Evolutionary conservation across 1,139 yeast species (phyloP).

Genomic region (Trichomonascaceae sp.): DNA sequence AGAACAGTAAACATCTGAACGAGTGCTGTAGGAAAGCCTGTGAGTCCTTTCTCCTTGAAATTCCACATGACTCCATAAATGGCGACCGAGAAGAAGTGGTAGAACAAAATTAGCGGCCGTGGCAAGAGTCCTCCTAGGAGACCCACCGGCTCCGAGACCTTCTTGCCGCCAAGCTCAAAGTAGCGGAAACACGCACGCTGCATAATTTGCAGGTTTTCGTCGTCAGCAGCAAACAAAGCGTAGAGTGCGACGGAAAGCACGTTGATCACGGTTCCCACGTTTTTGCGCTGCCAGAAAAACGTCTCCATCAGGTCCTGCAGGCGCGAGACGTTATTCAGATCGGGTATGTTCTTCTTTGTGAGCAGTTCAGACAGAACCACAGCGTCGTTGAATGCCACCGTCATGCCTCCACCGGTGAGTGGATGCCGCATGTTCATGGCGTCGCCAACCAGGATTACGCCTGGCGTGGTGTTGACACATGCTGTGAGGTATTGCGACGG

Average conservation of each 20-base stretch:
- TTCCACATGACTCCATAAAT: slow-evolving; percentile 67
- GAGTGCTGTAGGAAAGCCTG: slow-evolving; percentile 62
- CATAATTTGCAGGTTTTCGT: slow-evolving; percentile 45
- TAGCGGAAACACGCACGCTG: slow-evolving; percentile 86
- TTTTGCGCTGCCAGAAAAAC: slow-evolving; percentile 58
- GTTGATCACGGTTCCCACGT: slow-evolving; percentile 67
- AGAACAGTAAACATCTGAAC: slow-evolving; percentile 57
- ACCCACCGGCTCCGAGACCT: slow-evolving; percentile 68
- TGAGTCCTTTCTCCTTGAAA: slow-evolving; percentile 48
- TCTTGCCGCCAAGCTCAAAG: slow-evolving; percentile 73
- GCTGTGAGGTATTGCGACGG: slow-evolving; percentile 91
- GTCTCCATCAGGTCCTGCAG: slow-evolving; percentile 43
- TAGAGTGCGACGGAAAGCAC: slow-evolving; percentile 85
- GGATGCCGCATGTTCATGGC: slow-evolving; percentile 98
- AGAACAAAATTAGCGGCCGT: slow-evolving; percentile 56
- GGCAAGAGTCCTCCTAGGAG: slow-evolving; percentile 75
- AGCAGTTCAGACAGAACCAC: slow-evolving; percentile 49
- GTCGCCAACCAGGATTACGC: slow-evolving; percentile 83
- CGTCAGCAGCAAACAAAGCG: slow-evolving; percentile 81
- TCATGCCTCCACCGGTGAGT: slow-evolving; percentile 98
- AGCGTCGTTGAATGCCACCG: slow-evolving; percentile 88
- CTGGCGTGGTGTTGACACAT: slow-evolving; percentile 46
- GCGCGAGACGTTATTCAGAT: slow-evolving; percentile 42
- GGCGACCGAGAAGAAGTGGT: slow-evolving; percentile 85
- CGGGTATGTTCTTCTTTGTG: slow-evolving; percentile 38